Base-by-base conservation (phyloP, 768 basidiomycete species). In the Leucocoprinus leucothites region DNA sequence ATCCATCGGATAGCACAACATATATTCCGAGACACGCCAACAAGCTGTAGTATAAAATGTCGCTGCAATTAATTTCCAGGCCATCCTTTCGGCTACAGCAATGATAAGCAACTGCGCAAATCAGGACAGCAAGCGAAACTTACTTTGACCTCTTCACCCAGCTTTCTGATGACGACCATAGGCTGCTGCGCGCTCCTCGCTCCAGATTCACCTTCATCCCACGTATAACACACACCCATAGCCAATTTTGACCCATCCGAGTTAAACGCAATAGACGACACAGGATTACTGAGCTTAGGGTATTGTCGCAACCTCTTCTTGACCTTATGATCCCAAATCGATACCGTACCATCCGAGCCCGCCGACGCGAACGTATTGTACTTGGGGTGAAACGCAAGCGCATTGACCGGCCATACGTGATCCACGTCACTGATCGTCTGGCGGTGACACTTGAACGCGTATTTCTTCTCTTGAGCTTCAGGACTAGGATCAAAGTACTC, bases 371-470 rank as follows among this genome's bases (percentile, higher is more conserved):
- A 97, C 0, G 96, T 98, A 68, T 93, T 95, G 74, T 65, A 94
- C 81, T 80, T 73, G 0, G 96, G 94, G 64, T 98, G 94, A 76
- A 98, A 98, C 0, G 94, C 92, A 25, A 99, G 81, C 0, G 93
- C 82, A 63, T 98, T 97, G 58, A 98, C 95, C 0, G 96, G 94
- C 84, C 92, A 98, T 19, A 98, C 95, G 61, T 94, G 91, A 68
- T 99, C 97, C 13, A 89, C 88, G 35, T 91, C 93, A 35, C 91
- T 87, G 57, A 94, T 85, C 3, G 90, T 85, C 66, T 93, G 89
- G 43, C 96, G 81, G 65, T 99, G 96, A 60, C 95, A 97, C 67
- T 97, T 94, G 82, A 98, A 99, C 2, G 97, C 97, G 68, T 95
- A 97, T 73, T 94, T 86, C 70, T 78, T 81, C 22, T 88, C 86